Evolutionary conservation across 108 stramenopile genomes (phyloP).

Genomic region (Cyclotella sp.): DNA sequence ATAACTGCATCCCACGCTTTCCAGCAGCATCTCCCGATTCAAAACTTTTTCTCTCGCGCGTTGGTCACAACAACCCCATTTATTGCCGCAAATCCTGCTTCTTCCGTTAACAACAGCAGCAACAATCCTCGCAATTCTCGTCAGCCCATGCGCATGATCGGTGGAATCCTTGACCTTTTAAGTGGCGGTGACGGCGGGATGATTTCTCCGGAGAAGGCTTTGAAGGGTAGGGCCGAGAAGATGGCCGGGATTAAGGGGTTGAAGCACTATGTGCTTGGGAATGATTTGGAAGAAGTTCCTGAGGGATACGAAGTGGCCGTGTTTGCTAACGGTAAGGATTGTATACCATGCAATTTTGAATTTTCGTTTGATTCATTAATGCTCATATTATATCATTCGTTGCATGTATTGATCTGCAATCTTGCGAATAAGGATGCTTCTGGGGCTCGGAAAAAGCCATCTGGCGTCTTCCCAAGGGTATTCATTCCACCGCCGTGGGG

Average conservation of each 20-base stretch:
- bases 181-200: constrained; percentile 63
- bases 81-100: neutral
- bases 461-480: constrained; percentile 84
- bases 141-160: constrained; percentile 61
- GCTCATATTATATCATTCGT: too few species aligned
- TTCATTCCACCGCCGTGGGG: constrained; percentile 87
- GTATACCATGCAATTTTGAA: neutral
- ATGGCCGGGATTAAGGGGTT: constrained; percentile 69
- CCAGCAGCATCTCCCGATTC: constrained; percentile 17
- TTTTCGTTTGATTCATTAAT: too few species aligned
- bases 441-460: constrained; percentile 86
- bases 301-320: constrained; percentile 71
- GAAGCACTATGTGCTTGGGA: constrained; percentile 73
- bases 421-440: constrained; percentile 57
- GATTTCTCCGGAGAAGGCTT: constrained; percentile 66
- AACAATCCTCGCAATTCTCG: constrained; percentile 5
- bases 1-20: constrained; percentile 29
- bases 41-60: neutral
- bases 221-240: constrained; percentile 64
- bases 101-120: constrained; percentile 12
- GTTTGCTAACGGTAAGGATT: constrained; percentile 67
- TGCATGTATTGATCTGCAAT: neutral
- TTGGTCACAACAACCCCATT: neutral
- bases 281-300: constrained; percentile 69
- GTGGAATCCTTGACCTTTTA: constrained; percentile 63